Conservation (phyloP, 331 rosid genomes). For the Rosa hybrid region DNA sequence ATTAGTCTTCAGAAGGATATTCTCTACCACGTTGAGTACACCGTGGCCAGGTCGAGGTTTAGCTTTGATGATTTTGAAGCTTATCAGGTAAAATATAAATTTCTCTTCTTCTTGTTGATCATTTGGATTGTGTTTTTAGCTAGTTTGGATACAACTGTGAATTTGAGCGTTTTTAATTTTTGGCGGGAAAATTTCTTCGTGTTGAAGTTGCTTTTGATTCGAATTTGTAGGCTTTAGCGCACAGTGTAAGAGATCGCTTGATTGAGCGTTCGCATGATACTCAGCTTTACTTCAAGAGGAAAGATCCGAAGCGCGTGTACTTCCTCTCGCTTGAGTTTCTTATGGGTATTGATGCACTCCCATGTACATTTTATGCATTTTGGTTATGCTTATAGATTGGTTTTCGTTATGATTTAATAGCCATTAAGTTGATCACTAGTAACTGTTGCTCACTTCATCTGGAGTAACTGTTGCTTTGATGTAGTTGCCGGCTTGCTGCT, state of each 20-base stretch:
- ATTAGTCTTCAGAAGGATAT: conserved; percentile 70
- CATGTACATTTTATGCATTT: neutral
- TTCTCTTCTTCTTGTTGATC: neutral
- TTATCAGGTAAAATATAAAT: conserved; percentile 49
- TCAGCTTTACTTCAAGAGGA: conserved; percentile 61
- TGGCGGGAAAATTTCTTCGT: conserved; percentile 13
- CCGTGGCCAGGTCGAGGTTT: conserved; percentile 71
- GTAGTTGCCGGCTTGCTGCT: conserved; percentile 7
- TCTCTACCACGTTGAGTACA: conserved; percentile 70
- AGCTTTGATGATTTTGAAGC: conserved; percentile 79
- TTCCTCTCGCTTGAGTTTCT: conserved; percentile 83
- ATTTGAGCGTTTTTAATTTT: neutral
- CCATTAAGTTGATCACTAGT: neutral
- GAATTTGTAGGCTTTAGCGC: conserved; percentile 59
- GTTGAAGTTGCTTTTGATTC: neutral
- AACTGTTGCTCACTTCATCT: neutral
- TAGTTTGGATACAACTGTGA: neutral
- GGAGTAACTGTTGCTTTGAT: conserved; percentile 3
- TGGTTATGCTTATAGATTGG: neutral
- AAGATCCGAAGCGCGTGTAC: conserved; percentile 71
- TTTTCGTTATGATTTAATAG: neutral
- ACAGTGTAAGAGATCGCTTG: conserved; percentile 69
- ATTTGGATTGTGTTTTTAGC: conserved; percentile 2
- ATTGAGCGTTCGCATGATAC: conserved; percentile 74
- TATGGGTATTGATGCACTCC: conserved; percentile 54